phyloP scores from a whole-genome alignment of 23 red algal species.

The Agarophyton chilense region DNA sequence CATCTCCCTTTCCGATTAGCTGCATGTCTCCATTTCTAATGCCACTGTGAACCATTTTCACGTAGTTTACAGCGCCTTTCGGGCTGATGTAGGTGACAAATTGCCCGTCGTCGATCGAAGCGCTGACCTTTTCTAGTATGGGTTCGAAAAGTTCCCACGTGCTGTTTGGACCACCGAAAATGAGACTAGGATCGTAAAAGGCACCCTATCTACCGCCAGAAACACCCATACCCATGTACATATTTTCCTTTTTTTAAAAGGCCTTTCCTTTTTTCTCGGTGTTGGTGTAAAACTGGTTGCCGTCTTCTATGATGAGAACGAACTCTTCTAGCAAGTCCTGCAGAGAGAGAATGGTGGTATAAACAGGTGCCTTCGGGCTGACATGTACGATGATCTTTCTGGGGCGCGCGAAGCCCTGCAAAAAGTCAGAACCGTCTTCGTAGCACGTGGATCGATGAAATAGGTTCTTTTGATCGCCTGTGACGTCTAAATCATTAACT shows the following conservation, averaged over 20 bases:
- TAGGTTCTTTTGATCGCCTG: constrained; percentile 42
- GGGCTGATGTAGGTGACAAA: constrained; percentile 93
- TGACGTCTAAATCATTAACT: constrained; percentile 69
- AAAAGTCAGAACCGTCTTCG: constrained; percentile 69
- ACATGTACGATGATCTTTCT: constrained; percentile 96
- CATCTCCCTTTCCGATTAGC: constrained; percentile 95
- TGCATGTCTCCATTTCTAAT: constrained; percentile 99
- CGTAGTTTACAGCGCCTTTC: constrained; percentile 93
- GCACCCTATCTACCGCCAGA: constrained; percentile 97
- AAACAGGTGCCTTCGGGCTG: constrained; percentile 85
- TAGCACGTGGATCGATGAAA: constrained; percentile 55
- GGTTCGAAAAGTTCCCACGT: constrained; percentile 67
- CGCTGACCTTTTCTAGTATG: constrained; percentile 84
- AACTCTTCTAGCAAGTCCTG: constrained; percentile 79
- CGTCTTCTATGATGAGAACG: constrained; percentile 97
- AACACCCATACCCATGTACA: constrained; percentile 97
- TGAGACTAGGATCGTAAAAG: constrained; percentile 87
- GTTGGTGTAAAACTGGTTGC: constrained; percentile 93
- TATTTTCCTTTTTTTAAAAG: constrained; percentile 62
- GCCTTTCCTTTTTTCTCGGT: constrained; percentile 83
- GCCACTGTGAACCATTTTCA: constrained; percentile 99
- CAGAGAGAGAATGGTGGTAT: constrained; percentile 77
- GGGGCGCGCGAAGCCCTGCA: constrained; percentile 57
- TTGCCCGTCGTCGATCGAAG: constrained; percentile 89
- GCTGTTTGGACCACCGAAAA: constrained; percentile 84